A percentile compares a stretch with the other conserved stretches of the same genome.
Conservation (phyloP, 305 asterid species). For the Fraxinus greggii region DNA sequence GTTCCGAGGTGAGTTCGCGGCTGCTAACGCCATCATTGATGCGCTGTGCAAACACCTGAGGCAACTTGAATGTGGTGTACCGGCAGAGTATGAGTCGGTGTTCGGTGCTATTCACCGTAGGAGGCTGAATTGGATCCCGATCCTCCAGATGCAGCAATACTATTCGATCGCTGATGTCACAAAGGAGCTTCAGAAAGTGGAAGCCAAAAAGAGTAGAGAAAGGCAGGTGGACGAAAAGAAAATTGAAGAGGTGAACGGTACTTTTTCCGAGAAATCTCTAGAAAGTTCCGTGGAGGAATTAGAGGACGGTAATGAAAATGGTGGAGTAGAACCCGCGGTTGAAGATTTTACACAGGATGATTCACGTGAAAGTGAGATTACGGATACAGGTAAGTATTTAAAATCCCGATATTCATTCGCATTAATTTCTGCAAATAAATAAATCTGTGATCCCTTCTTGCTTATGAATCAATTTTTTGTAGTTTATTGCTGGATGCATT, state of each 20-base stretch:
- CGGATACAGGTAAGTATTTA: slow-evolving; percentile 60
- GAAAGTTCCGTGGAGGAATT: slow-evolving; percentile 30
- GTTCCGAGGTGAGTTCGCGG: slow-evolving; percentile 95
- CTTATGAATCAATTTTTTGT: not conserved
- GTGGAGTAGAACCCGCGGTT: slow-evolving; percentile 52
- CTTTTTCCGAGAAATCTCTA: slow-evolving; percentile 29
- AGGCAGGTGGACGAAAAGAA: slow-evolving; percentile 24
- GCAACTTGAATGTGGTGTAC: slow-evolving; percentile 54
- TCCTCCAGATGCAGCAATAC: slow-evolving; percentile 91
- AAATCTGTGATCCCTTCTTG: not conserved
- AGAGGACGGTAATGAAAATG: slow-evolving; percentile 35
- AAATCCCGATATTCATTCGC: not conserved
- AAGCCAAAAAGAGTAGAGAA: slow-evolving; percentile 47
- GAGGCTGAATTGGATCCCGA: slow-evolving; percentile 90
- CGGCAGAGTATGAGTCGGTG: slow-evolving; percentile 58
- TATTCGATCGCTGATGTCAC: slow-evolving; percentile 77
- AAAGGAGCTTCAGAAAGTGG: slow-evolving; percentile 65
- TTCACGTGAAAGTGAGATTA: slow-evolving; percentile 57
- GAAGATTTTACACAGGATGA: slow-evolving; percentile 46
- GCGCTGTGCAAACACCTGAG: slow-evolving; percentile 75
- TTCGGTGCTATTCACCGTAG: slow-evolving; percentile 80
- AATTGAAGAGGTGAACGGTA: slow-evolving; percentile 26
- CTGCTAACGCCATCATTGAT: slow-evolving; percentile 95
- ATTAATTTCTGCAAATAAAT: not conserved
- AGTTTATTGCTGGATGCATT: not conserved